Evolutionary conservation across 805 yeast genomes (phyloP), one percentile per base, ranked within the genome.

Genomic region (Candida chilensis): DNA sequence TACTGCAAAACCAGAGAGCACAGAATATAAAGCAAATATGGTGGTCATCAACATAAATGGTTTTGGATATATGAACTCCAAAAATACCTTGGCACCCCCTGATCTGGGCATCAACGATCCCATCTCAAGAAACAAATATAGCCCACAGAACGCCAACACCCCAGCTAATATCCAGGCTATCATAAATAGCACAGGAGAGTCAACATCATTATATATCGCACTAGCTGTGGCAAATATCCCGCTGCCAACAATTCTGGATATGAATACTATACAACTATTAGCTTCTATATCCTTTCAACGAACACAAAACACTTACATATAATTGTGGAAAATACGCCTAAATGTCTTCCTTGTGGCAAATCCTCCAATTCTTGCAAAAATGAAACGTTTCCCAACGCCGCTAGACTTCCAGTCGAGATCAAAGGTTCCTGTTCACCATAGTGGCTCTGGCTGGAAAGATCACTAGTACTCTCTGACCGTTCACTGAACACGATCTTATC

Each of bases 191-290:
- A 64, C 52, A 2, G 78, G 72, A 7, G 81, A 77, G 16, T 88
- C 88, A 41, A 74, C 71, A 39, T 78, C 80, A 27, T 64, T 66
- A 42, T 71, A 78, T 18, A 81, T 71, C 16, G 78, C 70, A 13
- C 82, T 68, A 0, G 88, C 79, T 1, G 78, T 71, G 5, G 87
- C 78, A 56, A 81, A 78, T 6, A 82, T 80, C 0, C 92, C 92
- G 0, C 87, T 77, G 0, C 94, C 92, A 9, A 82, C 57, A 25
- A 82, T 81, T 36, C 88, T 57, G 11, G 84, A 73, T 5, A 82
- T 64, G 41, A 78, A 76, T 34, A 79, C 52, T 27, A 22, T 8
- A 19, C 8, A 8, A 8, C 11, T 19, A 19, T 19, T 19, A 19
- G 21, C 11, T 19, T 8, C 21, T 8, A 19, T 8, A 19, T n/a